Base-by-base conservation (phyloP, 2,329 filamentous ascomycete genomes). In the Chaetomiaceae sp. region DNA sequence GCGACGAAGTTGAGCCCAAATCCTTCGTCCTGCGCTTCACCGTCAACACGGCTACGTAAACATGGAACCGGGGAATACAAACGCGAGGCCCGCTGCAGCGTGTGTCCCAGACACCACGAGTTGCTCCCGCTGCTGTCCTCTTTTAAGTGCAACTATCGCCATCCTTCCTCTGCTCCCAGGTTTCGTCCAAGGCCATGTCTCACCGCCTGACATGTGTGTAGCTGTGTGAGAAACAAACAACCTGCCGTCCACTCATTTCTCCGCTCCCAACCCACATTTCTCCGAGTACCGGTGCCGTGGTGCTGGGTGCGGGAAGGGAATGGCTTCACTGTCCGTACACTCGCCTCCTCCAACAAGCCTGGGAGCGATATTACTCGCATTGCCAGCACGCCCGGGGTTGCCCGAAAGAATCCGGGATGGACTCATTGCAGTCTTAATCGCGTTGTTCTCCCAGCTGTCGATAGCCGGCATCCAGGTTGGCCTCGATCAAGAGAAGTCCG, bases 381-480 rank as follows among this genome's bases (percentile, higher is more conserved):
- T 18, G 11, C 45, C 13, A 6, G 20, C 37, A 18, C 38, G 37
- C 10, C 6, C 7, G 9, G 32, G 48, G 5, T 30, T 44, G n/a
- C 27, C 23, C 10, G 10, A 37, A 16, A 48, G 42, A 14, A 8
- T 61, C 1, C 55, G 48, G 9, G 58, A 67, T 23, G 61, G 74
- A 20, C 13, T 69, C 6, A 60, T 66, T 13, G 66, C 74, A 9
- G 57, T 66, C 1, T 25, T 69, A 6, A 65, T 77, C 7, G 75
- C 70, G 36, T 56, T 75, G 2, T 21, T 63, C 14, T 71, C 73
- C 52, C 72, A 79, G 59, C 56, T 78, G n/a, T 57, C 75, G 29
- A 75, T 77, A 18, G 77, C 73, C 62, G 71, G 67, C 2, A 62
- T 78, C 9, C 71, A 73, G 29, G 57, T 65, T 9, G 61, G 62